Evolutionary conservation across 108 stramenopile genomes (phyloP).

Genomic region (Thalassiosira profunda): DNA sequence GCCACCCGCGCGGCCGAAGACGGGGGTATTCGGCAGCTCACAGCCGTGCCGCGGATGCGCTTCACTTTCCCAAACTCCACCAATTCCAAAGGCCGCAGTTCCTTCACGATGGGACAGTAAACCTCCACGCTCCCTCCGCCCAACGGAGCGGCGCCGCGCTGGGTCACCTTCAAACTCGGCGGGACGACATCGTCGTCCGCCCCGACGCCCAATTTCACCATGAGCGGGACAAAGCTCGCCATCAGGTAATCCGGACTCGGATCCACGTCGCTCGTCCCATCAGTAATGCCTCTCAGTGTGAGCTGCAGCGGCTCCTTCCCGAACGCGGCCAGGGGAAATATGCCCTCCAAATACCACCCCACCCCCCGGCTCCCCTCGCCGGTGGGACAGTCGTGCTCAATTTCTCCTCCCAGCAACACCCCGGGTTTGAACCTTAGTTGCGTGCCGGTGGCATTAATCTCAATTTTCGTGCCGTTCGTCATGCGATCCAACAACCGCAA

Average conservation of each 20-base stretch:
- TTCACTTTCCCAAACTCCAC: slow-evolving; percentile 94
- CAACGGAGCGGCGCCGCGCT: slow-evolving; percentile 83
- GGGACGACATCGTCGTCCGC: slow-evolving; percentile 53
- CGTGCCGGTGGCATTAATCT: slow-evolving; percentile 99
- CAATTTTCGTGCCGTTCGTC: slow-evolving; percentile 95
- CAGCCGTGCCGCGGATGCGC: slow-evolving; percentile 95
- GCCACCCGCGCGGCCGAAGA: slow-evolving; percentile 95
- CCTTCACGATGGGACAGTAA: slow-evolving; percentile 90
- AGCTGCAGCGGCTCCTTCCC: slow-evolving; percentile 90
- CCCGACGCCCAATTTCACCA: slow-evolving; percentile 92
- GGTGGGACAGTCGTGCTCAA: slow-evolving; percentile 89
- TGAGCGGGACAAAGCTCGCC: slow-evolving; percentile 80
- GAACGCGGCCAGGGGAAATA: slow-evolving; percentile 96
- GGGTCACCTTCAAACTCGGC: slow-evolving; percentile 56
- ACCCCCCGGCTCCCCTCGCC: slow-evolving; percentile 56
- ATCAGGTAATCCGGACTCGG: slow-evolving; percentile 89
- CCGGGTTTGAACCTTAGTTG: slow-evolving; percentile 94
- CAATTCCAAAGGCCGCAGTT: slow-evolving; percentile 82
- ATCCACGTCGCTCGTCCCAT: slow-evolving; percentile 73
- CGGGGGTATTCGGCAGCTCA: slow-evolving; percentile 91
- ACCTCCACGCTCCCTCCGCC: slow-evolving; percentile 91
- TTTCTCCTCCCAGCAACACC: slow-evolving; percentile 88
- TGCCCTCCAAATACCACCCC: slow-evolving; percentile 98
- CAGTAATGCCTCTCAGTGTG: slow-evolving; percentile 83
- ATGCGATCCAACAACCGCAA: slow-evolving; percentile 92